Conservation (phyloP, 768 basidiomycete species). For the Kwoniella bestiolae region DNA sequence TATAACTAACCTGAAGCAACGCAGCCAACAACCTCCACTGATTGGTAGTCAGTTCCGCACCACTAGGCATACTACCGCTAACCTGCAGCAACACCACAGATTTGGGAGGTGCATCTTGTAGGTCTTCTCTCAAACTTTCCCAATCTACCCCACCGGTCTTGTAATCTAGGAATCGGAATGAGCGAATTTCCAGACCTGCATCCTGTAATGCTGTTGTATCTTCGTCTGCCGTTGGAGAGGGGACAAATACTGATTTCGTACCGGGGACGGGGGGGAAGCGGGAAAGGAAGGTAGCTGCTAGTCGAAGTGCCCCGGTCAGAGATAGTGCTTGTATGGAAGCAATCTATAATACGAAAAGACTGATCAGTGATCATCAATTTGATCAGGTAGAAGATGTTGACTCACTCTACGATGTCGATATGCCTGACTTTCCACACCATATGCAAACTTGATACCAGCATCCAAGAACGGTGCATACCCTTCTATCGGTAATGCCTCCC, state of each 20-base stretch:
- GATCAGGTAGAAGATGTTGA: slow-evolving; percentile 57
- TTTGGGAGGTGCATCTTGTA: slow-evolving; percentile 62
- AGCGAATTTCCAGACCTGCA: slow-evolving; percentile 50
- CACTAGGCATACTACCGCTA: slow-evolving; percentile 61
- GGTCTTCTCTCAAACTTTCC: slow-evolving; percentile 51
- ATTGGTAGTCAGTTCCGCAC: slow-evolving; percentile 44
- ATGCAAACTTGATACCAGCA: slow-evolving; percentile 44
- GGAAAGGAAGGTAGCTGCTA: slow-evolving; percentile 52
- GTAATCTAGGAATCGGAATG: slow-evolving; percentile 46
- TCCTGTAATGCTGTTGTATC: slow-evolving; percentile 47
- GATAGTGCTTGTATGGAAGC: slow-evolving; percentile 49
- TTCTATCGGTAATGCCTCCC: slow-evolving; percentile 49
- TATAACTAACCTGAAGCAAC: slow-evolving; percentile 51
- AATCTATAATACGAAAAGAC: slow-evolving; percentile 41
- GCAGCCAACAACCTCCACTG: slow-evolving; percentile 53
- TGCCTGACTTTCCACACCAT: slow-evolving; percentile 47
- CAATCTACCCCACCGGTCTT: slow-evolving; percentile 52
- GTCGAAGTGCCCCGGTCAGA: slow-evolving; percentile 45
- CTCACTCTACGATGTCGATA: slow-evolving; percentile 45
- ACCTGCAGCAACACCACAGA: slow-evolving; percentile 75
- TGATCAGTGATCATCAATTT: not conserved
- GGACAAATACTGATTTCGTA: slow-evolving; percentile 43
- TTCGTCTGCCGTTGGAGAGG: slow-evolving; percentile 50
- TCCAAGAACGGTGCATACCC: slow-evolving; percentile 51
- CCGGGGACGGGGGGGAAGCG: slow-evolving; percentile 34